Percentiles rank a stretch among this genome's conserved stretches.
Evolutionary conservation across 345 rosid genomes (phyloP).

Genomic region (Excoecaria agallocha): DNA sequence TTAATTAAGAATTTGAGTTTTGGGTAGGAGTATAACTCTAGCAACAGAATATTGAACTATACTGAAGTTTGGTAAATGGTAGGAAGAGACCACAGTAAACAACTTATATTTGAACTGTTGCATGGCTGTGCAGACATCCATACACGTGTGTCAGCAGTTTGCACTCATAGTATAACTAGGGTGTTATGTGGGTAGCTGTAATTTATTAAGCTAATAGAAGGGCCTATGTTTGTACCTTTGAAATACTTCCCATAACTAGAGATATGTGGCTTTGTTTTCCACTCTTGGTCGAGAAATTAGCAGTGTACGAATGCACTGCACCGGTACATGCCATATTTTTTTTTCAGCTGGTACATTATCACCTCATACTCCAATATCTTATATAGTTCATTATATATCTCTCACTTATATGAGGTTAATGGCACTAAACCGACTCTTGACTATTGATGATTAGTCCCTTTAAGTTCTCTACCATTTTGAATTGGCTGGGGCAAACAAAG

Average conservation of each 20-base stretch:
- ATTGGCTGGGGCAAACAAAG: constrained; percentile 80
- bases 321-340: no score
- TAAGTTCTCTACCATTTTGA: neutral
- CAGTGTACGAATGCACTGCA: no score
- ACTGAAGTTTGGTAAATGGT: neutral
- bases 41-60: neutral
- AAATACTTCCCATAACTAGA: no score
- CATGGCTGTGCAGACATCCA: neutral
- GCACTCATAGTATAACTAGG: neutral
- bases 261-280: no score
- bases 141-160: neutral
- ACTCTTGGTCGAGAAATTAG: no score
- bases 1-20: no score
- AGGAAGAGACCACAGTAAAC: neutral
- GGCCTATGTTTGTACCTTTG: neutral
- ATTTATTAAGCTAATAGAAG: neutral
- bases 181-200: neutral
- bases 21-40: neutral
- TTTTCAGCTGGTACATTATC: no score
- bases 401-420: no score
- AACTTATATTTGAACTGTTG: neutral
- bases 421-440: neutral
- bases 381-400: no score
- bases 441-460: neutral
- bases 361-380: no score